phyloP scores from a whole-genome alignment of 768 basidiomycete species.

The Sporobolomyces pararoseus region DNA sequence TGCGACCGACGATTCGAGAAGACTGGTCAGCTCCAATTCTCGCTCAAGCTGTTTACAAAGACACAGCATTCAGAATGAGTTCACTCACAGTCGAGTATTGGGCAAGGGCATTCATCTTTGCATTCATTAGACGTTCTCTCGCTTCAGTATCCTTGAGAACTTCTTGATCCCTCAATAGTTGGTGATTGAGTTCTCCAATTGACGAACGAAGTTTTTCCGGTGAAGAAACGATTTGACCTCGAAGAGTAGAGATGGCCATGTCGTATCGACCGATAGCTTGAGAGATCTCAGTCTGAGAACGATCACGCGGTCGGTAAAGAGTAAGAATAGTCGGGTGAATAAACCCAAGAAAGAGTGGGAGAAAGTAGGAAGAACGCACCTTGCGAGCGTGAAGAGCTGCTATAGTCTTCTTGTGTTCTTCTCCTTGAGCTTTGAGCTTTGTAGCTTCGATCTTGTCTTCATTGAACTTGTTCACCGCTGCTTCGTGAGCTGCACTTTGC shows the following conservation, averaged over 20 bases:
- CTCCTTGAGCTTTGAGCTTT: constrained; percentile 3
- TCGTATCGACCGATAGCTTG: constrained; percentile 25
- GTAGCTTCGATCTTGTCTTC: constrained; percentile 3
- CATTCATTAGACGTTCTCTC: constrained; percentile 25
- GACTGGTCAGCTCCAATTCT: too few species aligned
- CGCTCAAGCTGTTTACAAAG: too few species aligned
- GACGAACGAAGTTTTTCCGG: constrained; percentile 26
- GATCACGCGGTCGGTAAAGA: not conserved
- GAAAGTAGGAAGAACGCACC: constrained; percentile 1
- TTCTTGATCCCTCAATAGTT: constrained; percentile 21
- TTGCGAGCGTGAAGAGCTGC: constrained; percentile 9
- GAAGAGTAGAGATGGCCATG: constrained; percentile 23
- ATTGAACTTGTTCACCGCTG: not conserved
- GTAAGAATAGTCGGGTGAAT: too few species aligned
- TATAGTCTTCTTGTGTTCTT: constrained; percentile 8
- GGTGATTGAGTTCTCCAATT: constrained; percentile 28
- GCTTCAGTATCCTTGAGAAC: constrained; percentile 24
- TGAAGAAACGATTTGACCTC: constrained; percentile 23
- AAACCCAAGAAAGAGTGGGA: too few species aligned
- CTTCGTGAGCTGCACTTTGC: not conserved
- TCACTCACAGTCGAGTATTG: constrained; percentile 28
- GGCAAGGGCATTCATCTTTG: constrained; percentile 28
- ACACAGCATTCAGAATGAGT: too few species aligned
- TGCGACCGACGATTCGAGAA: not conserved
- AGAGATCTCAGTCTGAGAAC: constrained; percentile 9